phyloP scores from a whole-genome alignment of 2,329 filamentous ascomycete species.

The Dissoconium aciculare region DNA sequence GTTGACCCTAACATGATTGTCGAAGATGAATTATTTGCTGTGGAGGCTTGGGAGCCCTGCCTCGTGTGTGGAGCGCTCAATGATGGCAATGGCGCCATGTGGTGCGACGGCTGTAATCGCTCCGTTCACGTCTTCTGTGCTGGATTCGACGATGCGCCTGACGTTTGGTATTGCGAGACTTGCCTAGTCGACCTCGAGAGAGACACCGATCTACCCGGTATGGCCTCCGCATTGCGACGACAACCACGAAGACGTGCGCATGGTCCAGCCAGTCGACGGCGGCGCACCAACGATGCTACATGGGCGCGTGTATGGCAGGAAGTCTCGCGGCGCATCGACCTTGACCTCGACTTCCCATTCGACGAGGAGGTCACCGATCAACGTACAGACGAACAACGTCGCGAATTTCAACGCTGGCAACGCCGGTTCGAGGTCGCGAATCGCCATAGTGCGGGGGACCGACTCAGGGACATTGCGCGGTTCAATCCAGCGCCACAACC shows the following conservation, averaged over 20 bases:
- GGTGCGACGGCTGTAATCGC: slow-evolving; percentile 83
- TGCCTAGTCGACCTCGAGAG: slow-evolving; percentile 37
- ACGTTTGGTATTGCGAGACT: slow-evolving; percentile 73
- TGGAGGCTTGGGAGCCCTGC: slow-evolving; percentile 52
- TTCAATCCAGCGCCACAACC: slow-evolving; percentile 28
- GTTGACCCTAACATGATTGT: slow-evolving; percentile 69
- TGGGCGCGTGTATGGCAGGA: slow-evolving; percentile 78
- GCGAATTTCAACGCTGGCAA: slow-evolving; percentile 60
- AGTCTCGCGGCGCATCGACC: slow-evolving; percentile 62
- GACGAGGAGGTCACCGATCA: slow-evolving; percentile 49
- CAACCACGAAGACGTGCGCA: slow-evolving; percentile 12
- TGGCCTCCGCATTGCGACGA: slow-evolving; percentile 15
- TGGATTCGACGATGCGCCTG: slow-evolving; percentile 49
- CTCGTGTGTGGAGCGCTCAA: slow-evolving; percentile 70
- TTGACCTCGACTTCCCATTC: slow-evolving; percentile 77
- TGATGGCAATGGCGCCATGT: slow-evolving; percentile 68
- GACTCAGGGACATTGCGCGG: slow-evolving; percentile 35
- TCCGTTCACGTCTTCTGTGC: slow-evolving; percentile 87
- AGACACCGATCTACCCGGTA: slow-evolving; percentile 15
- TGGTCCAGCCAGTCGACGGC: slow-evolving; percentile 8
- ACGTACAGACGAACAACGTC: slow-evolving; percentile 40
- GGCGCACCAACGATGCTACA: slow-evolving; percentile 35
- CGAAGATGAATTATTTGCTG: slow-evolving; percentile 43
- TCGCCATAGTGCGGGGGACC: slow-evolving; percentile 59
- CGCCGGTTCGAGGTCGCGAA: slow-evolving; percentile 69